Percentiles rank a stretch among this genome's conserved stretches.
These are phyloP conservation scores for Nevesoporus exiguus DNA, from an alignment of 768 basidiomycete genomes.

Conservation along the genomic window DNA sequence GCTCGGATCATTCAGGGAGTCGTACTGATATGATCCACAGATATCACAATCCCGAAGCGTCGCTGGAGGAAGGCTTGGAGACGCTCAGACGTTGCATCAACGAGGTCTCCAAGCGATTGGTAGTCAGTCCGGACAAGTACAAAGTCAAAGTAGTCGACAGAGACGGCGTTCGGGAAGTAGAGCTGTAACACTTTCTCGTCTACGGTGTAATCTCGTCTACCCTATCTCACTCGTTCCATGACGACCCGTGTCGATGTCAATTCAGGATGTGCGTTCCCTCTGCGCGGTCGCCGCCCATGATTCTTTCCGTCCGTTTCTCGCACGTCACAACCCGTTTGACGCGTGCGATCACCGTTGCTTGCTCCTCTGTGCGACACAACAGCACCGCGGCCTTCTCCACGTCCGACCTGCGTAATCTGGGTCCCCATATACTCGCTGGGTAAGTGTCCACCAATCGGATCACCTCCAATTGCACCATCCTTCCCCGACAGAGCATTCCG, in stretches of 20 bases:
- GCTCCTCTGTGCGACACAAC: slow-evolving; percentile 7
- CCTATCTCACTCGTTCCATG: neutral
- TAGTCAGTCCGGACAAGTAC: slow-evolving; percentile 77
- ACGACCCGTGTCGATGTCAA: slow-evolving; percentile 1
- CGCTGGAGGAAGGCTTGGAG: slow-evolving; percentile 81
- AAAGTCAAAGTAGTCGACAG: slow-evolving; percentile 91
- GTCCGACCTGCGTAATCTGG: slow-evolving; percentile 47
- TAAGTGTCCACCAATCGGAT: slow-evolving; percentile 54
- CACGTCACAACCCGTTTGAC: slow-evolving; percentile 44
- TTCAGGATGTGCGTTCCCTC: slow-evolving; percentile 27
- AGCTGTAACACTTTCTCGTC: slow-evolving; percentile 46
- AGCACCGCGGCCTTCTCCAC: slow-evolving; percentile 36
- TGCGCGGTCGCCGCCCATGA: slow-evolving; percentile 51
- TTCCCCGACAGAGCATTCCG: slow-evolving; percentile 30
- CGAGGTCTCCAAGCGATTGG: slow-evolving; percentile 81
- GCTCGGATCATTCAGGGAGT: neutral
- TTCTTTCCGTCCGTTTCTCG: slow-evolving; percentile 49
- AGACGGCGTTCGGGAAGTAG: slow-evolving; percentile 80
- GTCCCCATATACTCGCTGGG: slow-evolving; percentile 56
- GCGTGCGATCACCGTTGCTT: slow-evolving; percentile 25
- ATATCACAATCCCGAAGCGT: slow-evolving; percentile 87
- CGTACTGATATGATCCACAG: slow-evolving; percentile 34
- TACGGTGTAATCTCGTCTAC: slow-evolving; percentile 6
- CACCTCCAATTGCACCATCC: slow-evolving; percentile 25
- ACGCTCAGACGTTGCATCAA: slow-evolving; percentile 82